Conservation (phyloP, 352 stramenopile genomes). For the Saprolegnia parasitica region DNA sequence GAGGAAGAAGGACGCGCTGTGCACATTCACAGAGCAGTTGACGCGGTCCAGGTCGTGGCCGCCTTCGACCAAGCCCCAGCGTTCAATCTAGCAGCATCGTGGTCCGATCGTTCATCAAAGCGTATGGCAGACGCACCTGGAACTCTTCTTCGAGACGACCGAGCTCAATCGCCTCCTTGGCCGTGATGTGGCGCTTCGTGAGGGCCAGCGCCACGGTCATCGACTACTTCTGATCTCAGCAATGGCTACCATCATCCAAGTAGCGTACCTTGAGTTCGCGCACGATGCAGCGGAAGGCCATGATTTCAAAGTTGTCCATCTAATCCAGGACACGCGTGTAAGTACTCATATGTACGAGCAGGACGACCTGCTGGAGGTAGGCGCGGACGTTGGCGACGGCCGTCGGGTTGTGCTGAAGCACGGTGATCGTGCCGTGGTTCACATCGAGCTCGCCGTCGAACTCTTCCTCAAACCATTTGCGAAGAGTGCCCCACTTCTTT, state of each 20-base stretch:
- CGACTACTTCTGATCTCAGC: conserved; percentile 38
- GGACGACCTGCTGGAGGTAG: conserved; percentile 52
- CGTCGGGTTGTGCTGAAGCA: conserved; percentile 53
- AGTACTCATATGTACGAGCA: neutral
- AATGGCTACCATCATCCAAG: neutral
- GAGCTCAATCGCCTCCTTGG: conserved; percentile 81
- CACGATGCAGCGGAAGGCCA: conserved; percentile 62
- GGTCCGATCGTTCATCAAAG: neutral
- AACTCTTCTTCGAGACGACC: conserved; percentile 83
- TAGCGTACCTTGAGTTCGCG: conserved; percentile 79
- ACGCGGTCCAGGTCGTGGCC: conserved; percentile 86
- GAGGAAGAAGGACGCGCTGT: conserved; percentile 79
- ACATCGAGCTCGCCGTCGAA: conserved; percentile 78
- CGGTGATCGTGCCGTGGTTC: conserved; percentile 69
- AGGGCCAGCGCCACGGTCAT: conserved; percentile 75
- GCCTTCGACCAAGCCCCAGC: conserved; percentile 84
- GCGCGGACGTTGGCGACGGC: conserved; percentile 58
- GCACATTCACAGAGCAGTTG: conserved; percentile 77
- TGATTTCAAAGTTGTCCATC: conserved; percentile 71
- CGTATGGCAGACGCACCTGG: conserved; percentile 29
- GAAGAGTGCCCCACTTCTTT: conserved; percentile 80
- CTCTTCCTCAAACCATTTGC: conserved; percentile 73
- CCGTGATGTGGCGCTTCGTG: conserved; percentile 79
- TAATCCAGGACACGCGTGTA: conserved; percentile 29
- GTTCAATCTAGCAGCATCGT: conserved; percentile 50